Evolutionary conservation across 1,284 basidiomycete genomes (phyloP).

Genomic region (Ustanciosporium gigantosporum): DNA sequence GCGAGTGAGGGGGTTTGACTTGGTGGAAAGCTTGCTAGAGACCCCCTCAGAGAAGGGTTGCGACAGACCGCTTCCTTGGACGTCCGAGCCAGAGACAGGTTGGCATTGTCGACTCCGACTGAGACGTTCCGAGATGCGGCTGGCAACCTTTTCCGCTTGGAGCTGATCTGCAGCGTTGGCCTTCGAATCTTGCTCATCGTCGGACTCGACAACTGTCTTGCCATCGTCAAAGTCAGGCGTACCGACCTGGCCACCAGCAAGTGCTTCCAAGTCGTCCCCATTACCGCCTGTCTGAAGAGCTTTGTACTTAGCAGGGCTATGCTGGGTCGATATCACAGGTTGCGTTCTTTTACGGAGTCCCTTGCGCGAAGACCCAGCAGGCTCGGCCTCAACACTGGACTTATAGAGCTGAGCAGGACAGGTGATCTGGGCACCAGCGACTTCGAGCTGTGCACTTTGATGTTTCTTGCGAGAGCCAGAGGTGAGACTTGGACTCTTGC

Average conservation of each 20-base stretch:
- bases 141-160: conserved; percentile 22
- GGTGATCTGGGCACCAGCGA: conserved; percentile 30
- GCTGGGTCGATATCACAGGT: background rate
- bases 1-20: conserved; percentile 28
- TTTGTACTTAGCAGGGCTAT: background rate
- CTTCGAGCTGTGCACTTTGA: conserved; percentile 9
- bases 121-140: conserved; percentile 29
- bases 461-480: background rate
- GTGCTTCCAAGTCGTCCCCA: background rate
- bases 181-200: conserved; percentile 17
- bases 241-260: conserved; percentile 1
- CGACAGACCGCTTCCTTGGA: conserved; percentile 5
- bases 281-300: background rate
- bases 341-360: background rate
- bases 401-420: conserved; percentile 18
- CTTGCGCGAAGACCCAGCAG: background rate
- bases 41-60: conserved; percentile 15
- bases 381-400: conserved; percentile 1
- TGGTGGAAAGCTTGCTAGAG: conserved; percentile 35
- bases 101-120: background rate
- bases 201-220: conserved; percentile 1
- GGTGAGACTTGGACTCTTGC: background rate
- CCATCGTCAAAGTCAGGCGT: conserved; percentile 1
- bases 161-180: conserved; percentile 11
- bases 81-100: background rate